Evolutionary conservation across 306 rosid genomes (phyloP).

Genomic region (Inga oerstediana): DNA sequence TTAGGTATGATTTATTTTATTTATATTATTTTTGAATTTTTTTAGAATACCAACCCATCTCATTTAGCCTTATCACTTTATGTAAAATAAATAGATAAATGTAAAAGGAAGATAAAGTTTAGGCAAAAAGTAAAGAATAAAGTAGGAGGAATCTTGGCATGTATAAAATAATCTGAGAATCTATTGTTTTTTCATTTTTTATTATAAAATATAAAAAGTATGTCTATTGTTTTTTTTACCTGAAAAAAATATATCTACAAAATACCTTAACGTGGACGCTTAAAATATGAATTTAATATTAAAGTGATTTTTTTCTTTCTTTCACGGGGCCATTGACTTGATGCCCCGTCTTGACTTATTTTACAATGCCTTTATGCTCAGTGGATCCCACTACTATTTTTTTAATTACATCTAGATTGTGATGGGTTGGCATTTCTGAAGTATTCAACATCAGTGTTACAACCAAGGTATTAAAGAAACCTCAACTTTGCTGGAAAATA

Average conservation of each 20-base stretch:
- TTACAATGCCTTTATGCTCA: not conserved
- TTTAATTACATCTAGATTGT: too few species aligned
- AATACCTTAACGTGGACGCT: too few species aligned
- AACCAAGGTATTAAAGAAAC: not conserved
- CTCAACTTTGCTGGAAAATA: not conserved
- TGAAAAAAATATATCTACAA: too few species aligned
- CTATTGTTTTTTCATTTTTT: too few species aligned
- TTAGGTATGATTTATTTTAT: conserved; percentile 46
- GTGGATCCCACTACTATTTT: not conserved
- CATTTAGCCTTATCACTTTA: not conserved
- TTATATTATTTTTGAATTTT: not conserved
- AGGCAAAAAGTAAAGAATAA: not conserved
- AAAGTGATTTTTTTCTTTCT: not conserved
- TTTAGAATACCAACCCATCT: not conserved
- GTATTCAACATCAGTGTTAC: not conserved
- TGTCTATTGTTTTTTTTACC: too few species aligned
- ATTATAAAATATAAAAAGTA: too few species aligned
- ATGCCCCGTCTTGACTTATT: not conserved
- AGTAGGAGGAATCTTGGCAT: not conserved
- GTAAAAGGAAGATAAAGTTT: not conserved
- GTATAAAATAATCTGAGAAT: not conserved
- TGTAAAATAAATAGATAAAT: not conserved
- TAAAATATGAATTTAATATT: too few species aligned
- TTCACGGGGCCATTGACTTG: not conserved
- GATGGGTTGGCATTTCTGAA: not conserved